Evolutionary conservation across 2,329 filamentous ascomycete genomes (phyloP).

Genomic region (Botrytis galanthina): DNA sequence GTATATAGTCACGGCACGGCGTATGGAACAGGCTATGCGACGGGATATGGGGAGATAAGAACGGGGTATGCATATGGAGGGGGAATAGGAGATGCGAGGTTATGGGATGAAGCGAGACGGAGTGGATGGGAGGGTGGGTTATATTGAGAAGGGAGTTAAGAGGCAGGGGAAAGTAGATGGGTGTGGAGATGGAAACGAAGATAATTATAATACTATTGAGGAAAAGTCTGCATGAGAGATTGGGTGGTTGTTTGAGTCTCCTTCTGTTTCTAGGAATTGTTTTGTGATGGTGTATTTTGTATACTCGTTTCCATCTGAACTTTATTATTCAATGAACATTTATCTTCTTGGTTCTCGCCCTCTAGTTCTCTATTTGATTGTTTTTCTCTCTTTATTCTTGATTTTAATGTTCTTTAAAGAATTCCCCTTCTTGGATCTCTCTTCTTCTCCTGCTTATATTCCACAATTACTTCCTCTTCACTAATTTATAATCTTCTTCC

Average conservation of each 20-base stretch:
- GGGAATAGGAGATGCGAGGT: neutral
- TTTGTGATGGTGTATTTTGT: too few relatives aligned
- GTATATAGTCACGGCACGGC: neutral
- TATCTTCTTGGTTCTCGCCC: too few relatives aligned
- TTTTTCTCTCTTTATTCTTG: too few relatives aligned
- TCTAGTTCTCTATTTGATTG: too few relatives aligned
- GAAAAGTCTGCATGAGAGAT: neutral
- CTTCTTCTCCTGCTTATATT: too few relatives aligned
- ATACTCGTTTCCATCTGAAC: neutral
- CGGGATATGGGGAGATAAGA: too few relatives aligned
- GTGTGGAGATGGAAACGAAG: neutral
- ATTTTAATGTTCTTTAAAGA: too few relatives aligned
- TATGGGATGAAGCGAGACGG: conserved; percentile 1
- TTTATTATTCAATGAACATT: neutral
- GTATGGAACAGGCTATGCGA: neutral
- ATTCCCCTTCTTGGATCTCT: too few relatives aligned
- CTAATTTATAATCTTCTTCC: too few relatives aligned
- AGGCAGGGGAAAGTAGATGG: neutral
- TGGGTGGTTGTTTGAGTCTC: accelerated
- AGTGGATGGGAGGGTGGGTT: neutral
- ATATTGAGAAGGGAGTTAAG: neutral
- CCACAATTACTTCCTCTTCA: too few relatives aligned
- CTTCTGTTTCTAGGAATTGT: too few relatives aligned
- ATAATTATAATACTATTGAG: neutral
- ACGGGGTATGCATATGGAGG: neutral